Evolutionary conservation across 2,329 filamentous ascomycete genomes (phyloP), one percentile per base, ranked within the genome.

Genomic region (Colletotrichum chrysophilum): DNA sequence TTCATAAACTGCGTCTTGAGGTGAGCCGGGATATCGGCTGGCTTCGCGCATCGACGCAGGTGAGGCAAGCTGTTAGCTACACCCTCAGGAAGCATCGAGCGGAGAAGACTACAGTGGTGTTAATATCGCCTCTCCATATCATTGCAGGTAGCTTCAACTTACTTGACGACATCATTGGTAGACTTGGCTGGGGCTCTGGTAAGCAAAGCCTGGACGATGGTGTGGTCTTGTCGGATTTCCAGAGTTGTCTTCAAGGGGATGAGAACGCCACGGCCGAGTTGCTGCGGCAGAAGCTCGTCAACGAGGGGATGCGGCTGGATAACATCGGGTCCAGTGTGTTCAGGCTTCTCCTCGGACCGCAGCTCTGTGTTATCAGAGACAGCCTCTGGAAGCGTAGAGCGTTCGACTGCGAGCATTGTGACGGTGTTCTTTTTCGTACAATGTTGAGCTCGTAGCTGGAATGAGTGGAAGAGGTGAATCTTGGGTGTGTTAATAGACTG

Each of bases 1-100:
- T 91, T 91, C 88, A 92, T 92, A 78, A 90, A 90, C 76, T 89
- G 87, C 7, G 88, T 87, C 82, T 92, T 92, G 76, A 94, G 87
- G 79, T 93, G 92, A 30, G 88, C 86, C 12, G 94, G 93, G 10
- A 96, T 87, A 80, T 94, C 93, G 69, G 88, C 87, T 62, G 90
- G 91, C 83, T 96, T 95, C 74, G 93, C 94, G 82, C 95, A 95
- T 82, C 94, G 91, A 77, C 94, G 93, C 71, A 96, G 88, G 85
- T 96, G 92, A 85, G 91, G 90, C 79, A 93, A 87, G 87, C 90
- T 90, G 84, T 92, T 91, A 88, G 89, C 90, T 80, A 89, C 89
- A 82, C 91, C 90, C 80, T 91, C 89, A 80, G 90, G 90, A 76
- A 91, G 85, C 81, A 92, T 83, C 69, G 86, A 85, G 80, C 90